Percentiles rank a stretch among this genome's conserved stretches.
phyloP scores from a whole-genome alignment of 1,139 yeast genomes.

The Zygoascus hellenicus region DNA sequence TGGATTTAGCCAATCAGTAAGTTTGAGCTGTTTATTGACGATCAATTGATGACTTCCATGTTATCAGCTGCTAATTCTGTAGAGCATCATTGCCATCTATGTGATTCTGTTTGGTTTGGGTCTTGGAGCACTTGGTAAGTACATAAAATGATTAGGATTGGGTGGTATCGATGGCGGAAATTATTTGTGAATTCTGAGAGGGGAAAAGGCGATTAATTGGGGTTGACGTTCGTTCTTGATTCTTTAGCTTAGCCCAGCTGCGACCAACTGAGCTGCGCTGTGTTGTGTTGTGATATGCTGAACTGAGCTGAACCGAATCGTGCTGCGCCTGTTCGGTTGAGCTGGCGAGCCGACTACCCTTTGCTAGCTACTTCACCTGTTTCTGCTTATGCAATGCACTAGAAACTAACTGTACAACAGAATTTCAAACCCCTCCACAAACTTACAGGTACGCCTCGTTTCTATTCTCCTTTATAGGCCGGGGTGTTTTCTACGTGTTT shows the following conservation, averaged over 20 bases:
- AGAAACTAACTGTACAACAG: conserved; percentile 21
- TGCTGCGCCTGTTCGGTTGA: no score
- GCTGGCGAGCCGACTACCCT: no score
- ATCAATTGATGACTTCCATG: not conserved
- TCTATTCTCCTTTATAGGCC: conserved; percentile 74
- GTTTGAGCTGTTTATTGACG: not conserved
- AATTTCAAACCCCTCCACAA: conserved; percentile 48
- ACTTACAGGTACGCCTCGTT: conserved; percentile 72
- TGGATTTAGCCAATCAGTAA: conserved; percentile 23
- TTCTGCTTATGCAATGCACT: no score
- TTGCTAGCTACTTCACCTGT: no score
- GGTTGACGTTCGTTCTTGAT: no score
- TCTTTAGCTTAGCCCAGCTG: no score
- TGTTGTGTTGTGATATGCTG: no score
- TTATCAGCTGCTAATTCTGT: conserved; percentile 9
- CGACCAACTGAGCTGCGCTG: no score
- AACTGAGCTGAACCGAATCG: no score
- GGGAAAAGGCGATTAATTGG: no score
- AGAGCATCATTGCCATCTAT: conserved; percentile 53
- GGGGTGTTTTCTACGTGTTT: conserved; percentile 69
- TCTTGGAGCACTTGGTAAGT: conserved; percentile 51
- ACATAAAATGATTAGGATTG: not conserved
- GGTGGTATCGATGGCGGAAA: not conserved
- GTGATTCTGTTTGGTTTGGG: conserved; percentile 51
- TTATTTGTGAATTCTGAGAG: not conserved